A percentile compares a stretch with the other conserved stretches of the same genome.
Evolutionary conservation across 169 alveolate genomes (phyloP).

Genomic region (Eimeria tenella): DNA sequence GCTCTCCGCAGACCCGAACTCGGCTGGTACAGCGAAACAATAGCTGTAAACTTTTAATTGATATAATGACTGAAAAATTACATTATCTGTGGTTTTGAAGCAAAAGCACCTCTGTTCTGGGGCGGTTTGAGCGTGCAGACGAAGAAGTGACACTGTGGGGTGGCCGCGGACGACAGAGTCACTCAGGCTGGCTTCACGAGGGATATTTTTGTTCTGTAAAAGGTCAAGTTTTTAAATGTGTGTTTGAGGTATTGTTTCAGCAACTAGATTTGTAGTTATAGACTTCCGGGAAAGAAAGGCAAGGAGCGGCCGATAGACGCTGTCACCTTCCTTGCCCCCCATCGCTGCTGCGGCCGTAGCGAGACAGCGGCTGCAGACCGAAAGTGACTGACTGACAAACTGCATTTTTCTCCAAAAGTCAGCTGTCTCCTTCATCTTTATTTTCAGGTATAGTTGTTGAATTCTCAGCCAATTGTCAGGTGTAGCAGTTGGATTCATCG

Average conservation of each 20-base stretch:
- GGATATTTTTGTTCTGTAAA: too few species aligned
- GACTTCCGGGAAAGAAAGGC: conserved; percentile 52
- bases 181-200: too few species aligned
- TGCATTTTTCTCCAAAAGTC: conserved; percentile 50
- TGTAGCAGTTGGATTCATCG: conserved; percentile 15
- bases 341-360: conserved; percentile 35
- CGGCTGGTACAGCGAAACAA: too few species aligned
- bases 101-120: too few species aligned
- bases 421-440: background rate
- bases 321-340: conserved; percentile 66
- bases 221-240: background rate
- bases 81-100: too few species aligned
- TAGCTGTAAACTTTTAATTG: too few species aligned
- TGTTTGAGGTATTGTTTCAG: background rate
- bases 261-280: conserved; percentile 2
- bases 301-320: conserved; percentile 68
- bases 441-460: conserved; percentile 49
- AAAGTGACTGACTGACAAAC: background rate
- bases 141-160: background rate
- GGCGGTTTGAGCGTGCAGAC: too few species aligned
- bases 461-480: conserved; percentile 10
- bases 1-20: too few species aligned
- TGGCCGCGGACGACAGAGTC: background rate
- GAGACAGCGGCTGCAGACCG: conserved; percentile 21
- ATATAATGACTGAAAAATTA: too few species aligned